phyloP scores from a whole-genome alignment of 306 rosid genomes.

The Alnus rubra region DNA sequence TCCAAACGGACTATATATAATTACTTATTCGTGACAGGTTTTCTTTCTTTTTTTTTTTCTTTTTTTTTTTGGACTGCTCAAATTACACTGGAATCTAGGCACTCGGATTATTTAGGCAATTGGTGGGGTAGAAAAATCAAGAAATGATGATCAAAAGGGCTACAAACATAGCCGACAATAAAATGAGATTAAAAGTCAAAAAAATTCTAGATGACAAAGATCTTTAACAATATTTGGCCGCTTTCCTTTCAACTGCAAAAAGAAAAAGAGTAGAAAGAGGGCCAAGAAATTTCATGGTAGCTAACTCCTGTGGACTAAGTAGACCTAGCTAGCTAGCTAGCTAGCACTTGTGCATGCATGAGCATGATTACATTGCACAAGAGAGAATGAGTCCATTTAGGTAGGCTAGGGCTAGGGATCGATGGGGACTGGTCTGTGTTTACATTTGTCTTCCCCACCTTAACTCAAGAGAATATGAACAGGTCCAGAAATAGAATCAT shows the following conservation, averaged over 20 bases:
- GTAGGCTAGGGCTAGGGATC: not conserved
- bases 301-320: not conserved
- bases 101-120: no score
- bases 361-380: not conserved
- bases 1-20: no score
- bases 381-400: slow-evolving; percentile 9
- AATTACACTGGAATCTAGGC: no score
- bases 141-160: not conserved
- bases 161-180: not conserved
- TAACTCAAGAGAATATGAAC: not conserved
- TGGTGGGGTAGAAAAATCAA: no score
- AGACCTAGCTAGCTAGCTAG: not conserved
- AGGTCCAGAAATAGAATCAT: not conserved
- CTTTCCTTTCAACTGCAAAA: not conserved
- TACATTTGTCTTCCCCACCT: not conserved
- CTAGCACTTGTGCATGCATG: not conserved
- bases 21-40: no score
- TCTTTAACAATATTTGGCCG: not conserved
- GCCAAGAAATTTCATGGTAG: slow-evolving; percentile 13
- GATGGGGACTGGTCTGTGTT: not conserved
- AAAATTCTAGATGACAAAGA: not conserved
- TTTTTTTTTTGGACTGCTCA: no score
- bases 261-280: not conserved
- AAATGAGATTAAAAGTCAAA: not conserved
- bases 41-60: no score